These are phyloP conservation scores for Iberis pinnata DNA, from an alignment of 345 rosid species.

Conservation along the genomic window DNA sequence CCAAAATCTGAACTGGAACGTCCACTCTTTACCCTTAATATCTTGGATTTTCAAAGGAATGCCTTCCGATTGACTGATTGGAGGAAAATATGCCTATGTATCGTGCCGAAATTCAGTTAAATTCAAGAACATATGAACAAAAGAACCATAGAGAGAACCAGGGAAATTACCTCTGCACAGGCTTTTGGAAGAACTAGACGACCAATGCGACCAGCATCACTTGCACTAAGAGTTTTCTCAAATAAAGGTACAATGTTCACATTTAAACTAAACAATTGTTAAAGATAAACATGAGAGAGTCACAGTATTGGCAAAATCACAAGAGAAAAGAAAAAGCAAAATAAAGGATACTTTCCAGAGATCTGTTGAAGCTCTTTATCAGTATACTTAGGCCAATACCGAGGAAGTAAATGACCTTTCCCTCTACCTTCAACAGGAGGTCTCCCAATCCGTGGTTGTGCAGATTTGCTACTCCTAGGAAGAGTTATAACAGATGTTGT, in stretches of 20 bases:
- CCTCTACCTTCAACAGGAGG: conserved; percentile 86
- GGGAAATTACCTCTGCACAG: conserved; percentile 70
- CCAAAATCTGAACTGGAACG: conserved; percentile 97
- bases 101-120: conserved; percentile 23
- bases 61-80: conserved; percentile 87
- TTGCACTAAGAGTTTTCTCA: conserved; percentile 92
- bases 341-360: conserved; percentile 86
- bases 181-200: conserved; percentile 95
- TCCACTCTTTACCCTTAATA: conserved; percentile 84
- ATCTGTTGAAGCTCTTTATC: conserved; percentile 85
- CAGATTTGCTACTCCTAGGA: conserved; percentile 43
- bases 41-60: conserved; percentile 81
- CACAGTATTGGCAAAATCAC: neutral
- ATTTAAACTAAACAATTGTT: conserved; percentile 47
- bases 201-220: conserved; percentile 98
- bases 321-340: neutral
- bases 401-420: conserved; percentile 80
- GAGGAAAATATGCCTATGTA: conserved; percentile 88
- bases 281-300: conserved; percentile 20
- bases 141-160: neutral
- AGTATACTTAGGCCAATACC: conserved; percentile 92
- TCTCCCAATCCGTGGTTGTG: conserved; percentile 57
- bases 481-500: conserved; percentile 36
- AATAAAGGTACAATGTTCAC: conserved; percentile 79
- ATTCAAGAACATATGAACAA: neutral